Conservation (phyloP, 805 yeast genomes). For the Tetrapisispora namnaoensis region DNA sequence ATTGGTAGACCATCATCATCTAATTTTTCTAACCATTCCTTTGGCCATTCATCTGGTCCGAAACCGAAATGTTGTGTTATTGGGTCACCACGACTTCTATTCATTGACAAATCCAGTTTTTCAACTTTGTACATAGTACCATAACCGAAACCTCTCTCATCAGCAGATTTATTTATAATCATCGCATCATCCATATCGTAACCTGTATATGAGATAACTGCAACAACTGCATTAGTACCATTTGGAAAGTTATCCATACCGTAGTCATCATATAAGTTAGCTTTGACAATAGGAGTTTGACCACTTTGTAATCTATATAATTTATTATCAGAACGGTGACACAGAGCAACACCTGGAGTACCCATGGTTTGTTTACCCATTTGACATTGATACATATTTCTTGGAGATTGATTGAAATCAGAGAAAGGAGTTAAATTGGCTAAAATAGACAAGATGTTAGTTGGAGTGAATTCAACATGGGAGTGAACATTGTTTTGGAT, state of each 20-base stretch:
- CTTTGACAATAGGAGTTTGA: slow-evolving; percentile 94
- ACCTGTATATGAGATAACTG: slow-evolving; percentile 97
- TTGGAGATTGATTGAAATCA: slow-evolving; percentile 97
- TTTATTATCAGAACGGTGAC: slow-evolving; percentile 90
- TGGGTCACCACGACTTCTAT: slow-evolving; percentile 87
- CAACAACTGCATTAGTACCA: slow-evolving; percentile 97
- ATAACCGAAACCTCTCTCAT: slow-evolving; percentile 95
- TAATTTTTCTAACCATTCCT: slow-evolving; percentile 75
- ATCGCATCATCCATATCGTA: slow-evolving; percentile 99
- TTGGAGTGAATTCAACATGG: slow-evolving; percentile 92
- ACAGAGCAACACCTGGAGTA: slow-evolving; percentile 94
- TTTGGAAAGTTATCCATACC: slow-evolving; percentile 98
- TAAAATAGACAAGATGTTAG: slow-evolving; percentile 85
- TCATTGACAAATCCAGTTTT: slow-evolving; percentile 69
- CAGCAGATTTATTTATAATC: slow-evolving; percentile 95
- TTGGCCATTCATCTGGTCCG: slow-evolving; percentile 89
- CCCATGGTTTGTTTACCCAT: slow-evolving; percentile 99
- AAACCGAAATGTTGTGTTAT: slow-evolving; percentile 90
- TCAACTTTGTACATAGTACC: slow-evolving; percentile 96
- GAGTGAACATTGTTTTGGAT: slow-evolving; percentile 71
- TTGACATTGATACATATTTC: slow-evolving; percentile 99
- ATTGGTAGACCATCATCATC: slow-evolving; percentile 90
- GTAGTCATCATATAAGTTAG: slow-evolving; percentile 85
- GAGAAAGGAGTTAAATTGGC: slow-evolving; percentile 98
- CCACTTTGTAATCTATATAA: slow-evolving; percentile 88